Conservation (phyloP, 768 basidiomycete species). For the Pisolithus tinctorius region DNA sequence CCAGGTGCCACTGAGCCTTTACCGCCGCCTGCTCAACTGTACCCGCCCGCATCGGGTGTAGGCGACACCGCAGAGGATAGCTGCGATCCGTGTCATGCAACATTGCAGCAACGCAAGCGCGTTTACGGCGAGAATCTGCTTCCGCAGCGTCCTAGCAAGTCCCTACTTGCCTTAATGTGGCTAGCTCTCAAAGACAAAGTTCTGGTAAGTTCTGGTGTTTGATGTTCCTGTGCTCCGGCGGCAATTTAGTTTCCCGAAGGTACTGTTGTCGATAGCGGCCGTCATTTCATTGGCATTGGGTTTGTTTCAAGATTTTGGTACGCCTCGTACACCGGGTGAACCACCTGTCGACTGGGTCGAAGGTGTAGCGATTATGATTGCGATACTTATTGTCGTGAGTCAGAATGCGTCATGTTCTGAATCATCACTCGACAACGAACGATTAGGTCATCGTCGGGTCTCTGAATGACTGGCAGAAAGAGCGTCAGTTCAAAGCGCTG, state of each 20-base stretch:
- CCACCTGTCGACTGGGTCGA: constrained; percentile 97
- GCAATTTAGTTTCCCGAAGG: constrained; percentile 34
- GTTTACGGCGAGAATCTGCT: constrained; percentile 75
- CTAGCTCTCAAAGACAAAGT: constrained; percentile 87
- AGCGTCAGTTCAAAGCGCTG: constrained; percentile 86
- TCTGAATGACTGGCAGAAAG: constrained; percentile 97
- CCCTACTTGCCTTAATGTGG: constrained; percentile 75
- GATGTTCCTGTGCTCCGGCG: constrained; percentile 1
- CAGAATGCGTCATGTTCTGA: neutral
- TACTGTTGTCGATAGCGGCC: constrained; percentile 87
- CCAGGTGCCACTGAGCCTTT: constrained; percentile 21
- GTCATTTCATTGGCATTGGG: constrained; percentile 90
- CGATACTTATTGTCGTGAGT: constrained; percentile 67
- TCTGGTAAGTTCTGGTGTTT: constrained; percentile 44
- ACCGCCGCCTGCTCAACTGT: neutral
- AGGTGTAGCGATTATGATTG: constrained; percentile 77
- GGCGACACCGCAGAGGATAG: neutral
- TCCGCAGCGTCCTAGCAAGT: constrained; percentile 63
- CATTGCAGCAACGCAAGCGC: constrained; percentile 52
- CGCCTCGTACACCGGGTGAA: constrained; percentile 45
- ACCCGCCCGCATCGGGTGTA: neutral
- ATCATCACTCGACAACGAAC: neutral
- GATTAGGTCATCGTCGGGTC: constrained; percentile 81
- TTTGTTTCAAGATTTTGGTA: constrained; percentile 89
- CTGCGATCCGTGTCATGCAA: constrained; percentile 27